phyloP scores from a whole-genome alignment of 2,329 filamentous ascomycete genomes.

The Tothia fuscella region DNA sequence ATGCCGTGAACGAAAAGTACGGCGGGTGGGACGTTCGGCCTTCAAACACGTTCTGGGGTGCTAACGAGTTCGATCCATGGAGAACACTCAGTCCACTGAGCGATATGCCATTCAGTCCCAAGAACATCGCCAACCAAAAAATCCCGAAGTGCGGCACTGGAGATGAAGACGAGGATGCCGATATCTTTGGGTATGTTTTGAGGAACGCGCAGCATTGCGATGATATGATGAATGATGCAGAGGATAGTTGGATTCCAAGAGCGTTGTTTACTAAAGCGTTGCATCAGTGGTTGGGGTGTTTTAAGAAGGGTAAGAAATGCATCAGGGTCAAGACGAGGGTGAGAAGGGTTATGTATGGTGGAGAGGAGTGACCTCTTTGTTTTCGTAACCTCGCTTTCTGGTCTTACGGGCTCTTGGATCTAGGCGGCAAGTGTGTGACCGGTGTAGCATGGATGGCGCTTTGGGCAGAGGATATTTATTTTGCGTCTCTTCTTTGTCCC shows the following conservation, averaged over 20 bases:
- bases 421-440: too few relatives aligned
- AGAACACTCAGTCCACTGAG: slow-evolving; percentile 34
- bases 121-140: slow-evolving; percentile 25
- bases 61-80: slow-evolving; percentile 42
- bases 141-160: slow-evolving; percentile 32
- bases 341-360: too few relatives aligned
- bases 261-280: background rate
- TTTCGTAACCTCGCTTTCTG: too few relatives aligned
- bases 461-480: too few relatives aligned
- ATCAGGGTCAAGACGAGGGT: too few relatives aligned
- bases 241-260: background rate
- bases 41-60: slow-evolving; percentile 39
- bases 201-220: slow-evolving; percentile 36
- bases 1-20: slow-evolving; percentile 30
- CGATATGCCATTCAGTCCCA: slow-evolving; percentile 29
- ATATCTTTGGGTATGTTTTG: slow-evolving; percentile 20
- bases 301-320: background rate
- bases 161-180: slow-evolving; percentile 15
- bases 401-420: too few relatives aligned
- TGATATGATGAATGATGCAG: slow-evolving; percentile 28
- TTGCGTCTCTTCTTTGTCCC: too few relatives aligned
- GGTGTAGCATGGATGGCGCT: too few relatives aligned
- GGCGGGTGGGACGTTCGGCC: slow-evolving; percentile 42
- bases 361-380: too few relatives aligned
- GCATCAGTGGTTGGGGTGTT: background rate